Percentiles rank a stretch among this genome's conserved stretches.
Conservation (phyloP, 1,139 yeast genomes). For the Diutina neorugosa region DNA sequence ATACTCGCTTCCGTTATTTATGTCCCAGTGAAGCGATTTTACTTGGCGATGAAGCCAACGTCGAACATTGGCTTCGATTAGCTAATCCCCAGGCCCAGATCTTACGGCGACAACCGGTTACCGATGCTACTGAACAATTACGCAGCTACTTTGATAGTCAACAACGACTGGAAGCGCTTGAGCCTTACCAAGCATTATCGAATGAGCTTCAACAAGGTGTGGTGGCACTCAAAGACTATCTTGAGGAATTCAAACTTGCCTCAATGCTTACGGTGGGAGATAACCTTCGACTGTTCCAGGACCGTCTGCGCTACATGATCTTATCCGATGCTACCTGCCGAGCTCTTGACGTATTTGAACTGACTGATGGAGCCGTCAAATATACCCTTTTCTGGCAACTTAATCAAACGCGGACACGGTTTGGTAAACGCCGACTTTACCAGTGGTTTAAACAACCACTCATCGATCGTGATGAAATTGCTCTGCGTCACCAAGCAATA, state of each 20-base stretch:
- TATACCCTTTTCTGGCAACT: constrained; percentile 75
- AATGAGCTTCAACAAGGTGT: constrained; percentile 29
- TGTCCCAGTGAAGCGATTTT: constrained; percentile 65
- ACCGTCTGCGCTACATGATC: constrained; percentile 42
- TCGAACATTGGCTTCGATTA: background rate
- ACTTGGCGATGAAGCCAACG: constrained; percentile 14
- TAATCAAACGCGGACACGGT: constrained; percentile 68
- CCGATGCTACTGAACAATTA: background rate
- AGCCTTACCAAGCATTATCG: background rate
- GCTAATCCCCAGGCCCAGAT: background rate
- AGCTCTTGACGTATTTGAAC: constrained; percentile 63
- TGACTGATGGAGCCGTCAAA: constrained; percentile 39
- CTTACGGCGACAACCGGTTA: background rate
- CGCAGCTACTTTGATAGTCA: background rate
- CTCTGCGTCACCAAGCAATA: constrained; percentile 51
- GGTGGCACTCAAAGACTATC: constrained; percentile 35
- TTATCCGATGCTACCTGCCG: constrained; percentile 57
- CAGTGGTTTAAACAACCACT: constrained; percentile 75
- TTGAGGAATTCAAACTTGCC: constrained; percentile 51
- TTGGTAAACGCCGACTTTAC: constrained; percentile 56
- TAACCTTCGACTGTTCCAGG: constrained; percentile 40
- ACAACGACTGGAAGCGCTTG: background rate
- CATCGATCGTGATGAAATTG: constrained; percentile 37
- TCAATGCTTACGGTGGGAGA: constrained; percentile 41
- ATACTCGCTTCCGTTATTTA: constrained; percentile 61